Evolutionary conservation across 148 eudicot species (phyloP), one percentile per base, ranked within the genome.

Genomic region (Cornus florida): DNA sequence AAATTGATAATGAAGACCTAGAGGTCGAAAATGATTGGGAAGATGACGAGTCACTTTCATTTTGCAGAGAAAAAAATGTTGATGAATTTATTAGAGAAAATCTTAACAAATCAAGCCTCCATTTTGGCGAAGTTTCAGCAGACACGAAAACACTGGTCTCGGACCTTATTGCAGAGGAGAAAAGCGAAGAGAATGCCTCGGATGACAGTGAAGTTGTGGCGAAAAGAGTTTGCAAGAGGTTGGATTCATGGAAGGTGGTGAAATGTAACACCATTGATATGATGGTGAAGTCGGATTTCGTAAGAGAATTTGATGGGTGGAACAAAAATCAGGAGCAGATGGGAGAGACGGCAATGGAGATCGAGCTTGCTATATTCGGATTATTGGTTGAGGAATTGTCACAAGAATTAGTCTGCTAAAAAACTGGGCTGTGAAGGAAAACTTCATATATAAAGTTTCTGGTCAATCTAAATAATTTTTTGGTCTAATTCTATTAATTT

Each of bases 271-370:
- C 99, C 10, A 93, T 96, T 13, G 97, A 93, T 73, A 92, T 89
- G 98, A 93, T 93, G 94, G 93, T 93, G 19, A 93, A 81, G 31
- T 84, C 84, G 79, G 99, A 93, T 79, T 81, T 92, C 5, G 87
- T 75, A 67, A 78, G 82, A 35, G 93, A 88, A 23, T n/a, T 67
- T 2, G 77, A 75, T 33, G 78, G 75, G 28, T 96, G 99, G 98
- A 87, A 87, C 67, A 89, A 82, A 48, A 81, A 57, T 12, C 43
- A 72, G 22, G 87, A 87, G 78, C 85, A 86, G 62, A 32, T 82
- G 56, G 73, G 69, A 12, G 88, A 88, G 57, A 70, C 81, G 19
- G 92, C 88, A 7, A 79, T 12, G 7, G 92, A 92, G 76, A 77
- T 93, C 72, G 99, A 96, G 80, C 35, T 84, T 32, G 80, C 87